Percentiles rank a stretch among this genome's conserved stretches.
These are phyloP conservation scores for Galeopsis tetrahit DNA, from an alignment of 257 asterid species.

Conservation along the genomic window DNA sequence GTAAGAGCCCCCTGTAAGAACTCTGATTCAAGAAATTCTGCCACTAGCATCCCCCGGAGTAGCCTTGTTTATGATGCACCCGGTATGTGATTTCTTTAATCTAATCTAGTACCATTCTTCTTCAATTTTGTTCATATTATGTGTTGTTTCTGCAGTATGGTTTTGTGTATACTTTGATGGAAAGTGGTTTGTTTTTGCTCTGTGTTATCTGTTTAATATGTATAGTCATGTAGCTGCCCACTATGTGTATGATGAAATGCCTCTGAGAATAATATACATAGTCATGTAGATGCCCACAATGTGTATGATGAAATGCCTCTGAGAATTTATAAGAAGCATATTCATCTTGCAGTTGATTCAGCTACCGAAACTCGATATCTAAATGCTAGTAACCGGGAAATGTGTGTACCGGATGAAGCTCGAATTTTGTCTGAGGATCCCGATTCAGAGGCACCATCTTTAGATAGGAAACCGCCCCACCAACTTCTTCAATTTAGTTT, in stretches of 20 bases:
- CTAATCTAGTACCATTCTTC: background rate
- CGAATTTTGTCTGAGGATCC: constrained; percentile 57
- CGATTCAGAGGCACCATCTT: constrained; percentile 38
- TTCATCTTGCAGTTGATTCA: constrained; percentile 40
- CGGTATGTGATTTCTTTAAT: constrained; percentile 39
- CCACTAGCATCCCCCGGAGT: constrained; percentile 63
- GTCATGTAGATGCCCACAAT: background rate
- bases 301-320: background rate
- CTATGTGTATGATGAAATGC: background rate
- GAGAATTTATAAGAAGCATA: constrained; percentile 4
- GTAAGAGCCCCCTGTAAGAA: constrained; percentile 54
- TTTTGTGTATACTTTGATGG: constrained; percentile 22
- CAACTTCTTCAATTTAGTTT: constrained; percentile 77
- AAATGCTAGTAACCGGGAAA: constrained; percentile 85
- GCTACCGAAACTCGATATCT: constrained; percentile 80
- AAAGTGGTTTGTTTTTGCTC: background rate
- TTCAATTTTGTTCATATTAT: background rate
- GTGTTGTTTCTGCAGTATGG: background rate
- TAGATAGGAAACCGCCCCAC: constrained; percentile 50
- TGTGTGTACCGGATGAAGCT: constrained; percentile 77
- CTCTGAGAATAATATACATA: constrained; percentile 1
- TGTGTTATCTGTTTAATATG: background rate
- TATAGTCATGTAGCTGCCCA: background rate
- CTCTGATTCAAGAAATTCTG: constrained; percentile 61
- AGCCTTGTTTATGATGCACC: constrained; percentile 89